Evolutionary conservation across 129 eudicot genomes (phyloP), one percentile per base, ranked within the genome.

Genomic region (Saussurea involucrata): DNA sequence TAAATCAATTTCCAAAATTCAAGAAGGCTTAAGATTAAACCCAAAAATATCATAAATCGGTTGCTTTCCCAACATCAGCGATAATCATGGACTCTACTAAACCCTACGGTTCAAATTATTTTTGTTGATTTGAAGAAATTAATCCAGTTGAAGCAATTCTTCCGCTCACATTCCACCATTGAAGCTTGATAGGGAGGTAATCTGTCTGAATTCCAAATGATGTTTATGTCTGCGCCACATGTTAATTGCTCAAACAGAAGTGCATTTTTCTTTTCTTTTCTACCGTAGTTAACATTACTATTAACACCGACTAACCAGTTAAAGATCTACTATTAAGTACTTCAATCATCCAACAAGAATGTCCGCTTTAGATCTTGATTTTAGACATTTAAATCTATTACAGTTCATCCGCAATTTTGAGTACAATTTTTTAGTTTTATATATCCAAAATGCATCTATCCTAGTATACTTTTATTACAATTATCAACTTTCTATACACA

Each of bases 141-240:
- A 29, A 66, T 8, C 78, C 32, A 8, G n/a, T 66, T 24, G 73
- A 46, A 68, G 27, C 60, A 32, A 33, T 55, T 28, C 63, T 57
- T 22, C 24, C 12, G 20, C 9, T 40, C 5, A 34, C 34, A 25
- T 77, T 61, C 53, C 46, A 32, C 71, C 78, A 36, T 73, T 73
- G 79, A 80, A 80, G 79, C 37, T 73, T 36, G 12, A 73, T 34
- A 40, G 11, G 28, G 24, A 80, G 80, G 84, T 80, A 80, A 67
- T 55, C 63, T 15, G 11, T 80, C 6, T 49, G 8, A 5, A 15
- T 46, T 15, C 25, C 72, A 31, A 72, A 29, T 42, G 84, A 44
- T 65, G 76, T 29, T 33, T 60, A 28, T 78, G 49, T 61, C 61
- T 36, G 29, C 68, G 15, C 17, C 49, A 37, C 20, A 8, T 28